Conservation (phyloP, 2,329 filamentous ascomycete species). For the Mycosphaerella arachidis region DNA sequence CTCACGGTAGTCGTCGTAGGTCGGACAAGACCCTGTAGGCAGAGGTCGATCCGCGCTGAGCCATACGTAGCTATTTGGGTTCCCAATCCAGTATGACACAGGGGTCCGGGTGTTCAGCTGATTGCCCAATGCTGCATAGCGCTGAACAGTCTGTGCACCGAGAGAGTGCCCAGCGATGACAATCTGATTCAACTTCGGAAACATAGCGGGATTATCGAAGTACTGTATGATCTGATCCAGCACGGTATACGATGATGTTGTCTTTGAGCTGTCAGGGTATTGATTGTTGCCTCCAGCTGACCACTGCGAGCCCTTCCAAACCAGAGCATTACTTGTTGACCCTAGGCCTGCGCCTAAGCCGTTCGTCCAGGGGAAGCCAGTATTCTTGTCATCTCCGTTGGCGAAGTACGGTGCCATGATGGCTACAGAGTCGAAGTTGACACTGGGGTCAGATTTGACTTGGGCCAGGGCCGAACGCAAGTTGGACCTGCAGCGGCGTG, state of each 20-base stretch:
- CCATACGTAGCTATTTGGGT: slow-evolving; percentile 36
- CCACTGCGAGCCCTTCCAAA: slow-evolving; percentile 36
- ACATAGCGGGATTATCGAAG: slow-evolving; percentile 31
- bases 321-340: slow-evolving; percentile 32
- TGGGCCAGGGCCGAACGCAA: slow-evolving; percentile 32
- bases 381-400: slow-evolving; percentile 35
- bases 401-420: slow-evolving; percentile 35
- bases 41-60: slow-evolving; percentile 31
- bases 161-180: slow-evolving; percentile 37
- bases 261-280: slow-evolving; percentile 29
- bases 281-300: slow-evolving; percentile 30
- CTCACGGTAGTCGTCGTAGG: slow-evolving; percentile 35
- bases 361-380: slow-evolving; percentile 34
- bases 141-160: slow-evolving; percentile 34
- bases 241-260: slow-evolving; percentile 32
- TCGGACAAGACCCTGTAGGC: slow-evolving; percentile 27
- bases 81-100: slow-evolving; percentile 34
- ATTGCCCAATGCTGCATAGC: slow-evolving; percentile 33
- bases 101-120: slow-evolving; percentile 23
- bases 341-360: slow-evolving; percentile 25
- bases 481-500: slow-evolving; percentile 9
- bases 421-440: slow-evolving; percentile 30
- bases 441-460: slow-evolving; percentile 21
- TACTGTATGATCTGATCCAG: slow-evolving; percentile 36
- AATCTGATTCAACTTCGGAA: slow-evolving; percentile 36